phyloP scores from a whole-genome alignment of 345 rosid species.

The Syzygium oleosum region DNA sequence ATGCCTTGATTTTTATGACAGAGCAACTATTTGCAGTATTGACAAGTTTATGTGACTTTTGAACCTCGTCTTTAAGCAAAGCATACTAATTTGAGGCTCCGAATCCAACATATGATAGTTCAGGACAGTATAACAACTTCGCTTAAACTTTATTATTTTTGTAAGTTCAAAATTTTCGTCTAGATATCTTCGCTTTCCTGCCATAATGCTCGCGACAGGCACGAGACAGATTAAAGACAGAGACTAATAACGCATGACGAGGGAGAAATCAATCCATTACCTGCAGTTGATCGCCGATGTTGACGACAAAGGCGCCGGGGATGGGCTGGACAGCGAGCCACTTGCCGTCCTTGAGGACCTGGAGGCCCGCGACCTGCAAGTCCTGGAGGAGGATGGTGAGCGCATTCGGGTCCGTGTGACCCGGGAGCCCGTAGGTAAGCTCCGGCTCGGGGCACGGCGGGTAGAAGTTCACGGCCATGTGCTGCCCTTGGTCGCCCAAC shows the following conservation, averaged over 20 bases:
- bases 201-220: not conserved
- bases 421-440: conserved; percentile 81
- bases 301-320: conserved; percentile 72
- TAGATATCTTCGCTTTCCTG: not conserved
- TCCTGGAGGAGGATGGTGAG: conserved; percentile 88
- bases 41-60: not conserved
- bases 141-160: not conserved
- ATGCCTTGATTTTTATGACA: not conserved
- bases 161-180: not conserved
- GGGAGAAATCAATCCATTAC: conserved; percentile 13
- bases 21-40: not conserved
- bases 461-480: conserved; percentile 88
- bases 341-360: conserved; percentile 60
- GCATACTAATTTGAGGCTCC: not conserved
- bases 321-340: conserved; percentile 83
- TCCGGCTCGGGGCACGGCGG: conserved; percentile 95
- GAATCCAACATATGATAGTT: not conserved
- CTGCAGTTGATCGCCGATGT: conserved; percentile 90
- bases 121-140: not conserved
- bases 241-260: not conserved
- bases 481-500: conserved; percentile 87
- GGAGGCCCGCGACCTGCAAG: conserved; percentile 64
- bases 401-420: conserved; percentile 86
- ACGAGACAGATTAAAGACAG: not conserved
- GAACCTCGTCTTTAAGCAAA: not conserved